These are phyloP conservation scores for Flaveria linearis DNA, from an alignment of 129 eudicot species.

Conservation along the genomic window DNA sequence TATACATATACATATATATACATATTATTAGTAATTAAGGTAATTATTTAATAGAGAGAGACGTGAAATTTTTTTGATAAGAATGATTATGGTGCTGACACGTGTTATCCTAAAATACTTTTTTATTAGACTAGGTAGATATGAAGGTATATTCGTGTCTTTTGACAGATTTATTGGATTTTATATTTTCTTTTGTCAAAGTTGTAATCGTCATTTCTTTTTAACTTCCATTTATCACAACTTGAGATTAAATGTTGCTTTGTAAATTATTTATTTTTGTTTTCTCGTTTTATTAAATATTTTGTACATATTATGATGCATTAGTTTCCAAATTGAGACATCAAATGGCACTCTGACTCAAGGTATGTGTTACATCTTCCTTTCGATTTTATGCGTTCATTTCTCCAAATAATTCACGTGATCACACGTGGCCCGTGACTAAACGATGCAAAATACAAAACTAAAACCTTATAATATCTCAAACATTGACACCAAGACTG, in stretches of 20 bases:
- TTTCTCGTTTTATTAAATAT: neutral
- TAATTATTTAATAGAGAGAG: no score
- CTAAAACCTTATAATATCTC: neutral
- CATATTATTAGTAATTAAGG: no score
- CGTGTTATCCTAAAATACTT: no score
- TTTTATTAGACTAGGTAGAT: no score
- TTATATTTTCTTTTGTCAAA: no score
- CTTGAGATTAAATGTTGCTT: neutral
- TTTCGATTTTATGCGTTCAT: neutral
- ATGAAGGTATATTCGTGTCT: no score
- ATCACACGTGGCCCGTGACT: neutral
- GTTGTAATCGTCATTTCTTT: no score
- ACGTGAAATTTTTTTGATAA: no score
- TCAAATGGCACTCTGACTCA: constrained; percentile 3
- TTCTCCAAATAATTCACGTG: constrained; percentile 10
- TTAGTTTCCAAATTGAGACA: constrained; percentile 8
- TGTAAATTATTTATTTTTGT: neutral
- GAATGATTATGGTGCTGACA: no score
- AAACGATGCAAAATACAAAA: neutral
- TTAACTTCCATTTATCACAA: neutral
- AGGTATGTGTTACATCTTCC: neutral
- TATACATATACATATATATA: no score
- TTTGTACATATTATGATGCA: neutral
- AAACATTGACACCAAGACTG: neutral
- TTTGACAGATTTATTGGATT: no score